A percentile compares a stretch with the other conserved stretches of the same genome.
Conservation (phyloP, 2,329 filamentous ascomycete genomes). For the Leptographium procerum region DNA sequence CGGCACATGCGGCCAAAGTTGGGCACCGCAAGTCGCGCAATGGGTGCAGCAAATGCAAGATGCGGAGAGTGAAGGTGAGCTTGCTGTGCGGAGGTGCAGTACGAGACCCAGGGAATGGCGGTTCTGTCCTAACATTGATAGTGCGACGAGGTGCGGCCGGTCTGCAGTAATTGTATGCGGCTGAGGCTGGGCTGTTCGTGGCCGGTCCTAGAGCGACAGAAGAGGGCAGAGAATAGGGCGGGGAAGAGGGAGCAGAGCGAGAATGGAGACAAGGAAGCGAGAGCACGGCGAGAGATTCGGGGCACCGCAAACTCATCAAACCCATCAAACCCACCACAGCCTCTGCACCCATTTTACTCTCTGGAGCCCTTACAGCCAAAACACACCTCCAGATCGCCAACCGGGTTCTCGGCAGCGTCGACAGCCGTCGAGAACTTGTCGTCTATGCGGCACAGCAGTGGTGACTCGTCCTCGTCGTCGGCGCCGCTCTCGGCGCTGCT, state of each 20-base stretch:
- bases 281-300: not conserved
- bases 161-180: conserved; percentile 16
- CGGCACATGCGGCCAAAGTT: conserved; percentile 13
- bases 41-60: conserved; percentile 19
- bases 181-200: conserved; percentile 15
- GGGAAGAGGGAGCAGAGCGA: not conserved
- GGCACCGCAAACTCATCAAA: no score
- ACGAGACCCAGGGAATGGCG: no score
- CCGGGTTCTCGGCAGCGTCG: not conserved
- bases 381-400: not conserved
- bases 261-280: not conserved
- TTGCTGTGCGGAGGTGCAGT: not conserved
- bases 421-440: not conserved
- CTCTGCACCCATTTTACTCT: no score
- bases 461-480: no score
- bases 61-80: conserved; percentile 19
- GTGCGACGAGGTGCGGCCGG: conserved; percentile 16
- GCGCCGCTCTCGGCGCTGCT: conserved; percentile 5
- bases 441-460: no score
- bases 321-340: no score
- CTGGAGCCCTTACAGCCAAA: no score
- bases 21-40: conserved; percentile 21
- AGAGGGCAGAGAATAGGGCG: not conserved
- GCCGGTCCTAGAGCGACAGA: conserved; percentile 1
- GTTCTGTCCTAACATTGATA: not conserved